phyloP scores from a whole-genome alignment of 2,329 filamentous ascomycete genomes.

The Nothophoma quercina region DNA sequence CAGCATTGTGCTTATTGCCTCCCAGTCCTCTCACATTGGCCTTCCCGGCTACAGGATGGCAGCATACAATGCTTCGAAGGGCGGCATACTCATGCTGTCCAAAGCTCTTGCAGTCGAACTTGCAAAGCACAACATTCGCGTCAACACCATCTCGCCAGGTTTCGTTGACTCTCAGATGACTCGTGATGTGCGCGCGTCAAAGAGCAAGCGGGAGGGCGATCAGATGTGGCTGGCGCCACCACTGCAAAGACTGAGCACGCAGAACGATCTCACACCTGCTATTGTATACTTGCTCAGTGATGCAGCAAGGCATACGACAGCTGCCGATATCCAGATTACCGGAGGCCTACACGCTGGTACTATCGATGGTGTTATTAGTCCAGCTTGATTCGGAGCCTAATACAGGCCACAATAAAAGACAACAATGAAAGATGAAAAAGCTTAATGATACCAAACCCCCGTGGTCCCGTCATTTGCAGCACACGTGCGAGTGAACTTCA shows the following conservation, averaged over 20 bases:
- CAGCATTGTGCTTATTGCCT: slow-evolving; percentile 53
- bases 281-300: slow-evolving; percentile 56
- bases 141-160: slow-evolving; percentile 45
- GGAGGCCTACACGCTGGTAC: slow-evolving; percentile 48
- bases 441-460: too few relatives aligned
- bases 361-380: slow-evolving; percentile 20
- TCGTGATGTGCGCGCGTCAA: slow-evolving; percentile 23
- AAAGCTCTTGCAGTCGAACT: slow-evolving; percentile 48
- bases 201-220: slow-evolving; percentile 22
- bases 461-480: too few relatives aligned
- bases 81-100: slow-evolving; percentile 52
- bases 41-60: slow-evolving; percentile 51
- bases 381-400: background rate
- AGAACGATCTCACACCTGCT: slow-evolving; percentile 54
- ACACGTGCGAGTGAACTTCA: too few relatives aligned
- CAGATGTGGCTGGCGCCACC: slow-evolving; percentile 41
- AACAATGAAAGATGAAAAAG: background rate
- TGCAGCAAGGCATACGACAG: slow-evolving; percentile 54
- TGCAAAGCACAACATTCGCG: slow-evolving; percentile 40
- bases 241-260: slow-evolving; percentile 50
- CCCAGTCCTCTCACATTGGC: slow-evolving; percentile 49
- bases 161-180: slow-evolving; percentile 44
- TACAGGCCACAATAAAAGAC: background rate
- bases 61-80: slow-evolving; percentile 56
- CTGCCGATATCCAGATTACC: slow-evolving; percentile 55